Evolutionary conservation across 768 basidiomycete genomes (phyloP).

Genomic region (Lactarius hengduanensis): DNA sequence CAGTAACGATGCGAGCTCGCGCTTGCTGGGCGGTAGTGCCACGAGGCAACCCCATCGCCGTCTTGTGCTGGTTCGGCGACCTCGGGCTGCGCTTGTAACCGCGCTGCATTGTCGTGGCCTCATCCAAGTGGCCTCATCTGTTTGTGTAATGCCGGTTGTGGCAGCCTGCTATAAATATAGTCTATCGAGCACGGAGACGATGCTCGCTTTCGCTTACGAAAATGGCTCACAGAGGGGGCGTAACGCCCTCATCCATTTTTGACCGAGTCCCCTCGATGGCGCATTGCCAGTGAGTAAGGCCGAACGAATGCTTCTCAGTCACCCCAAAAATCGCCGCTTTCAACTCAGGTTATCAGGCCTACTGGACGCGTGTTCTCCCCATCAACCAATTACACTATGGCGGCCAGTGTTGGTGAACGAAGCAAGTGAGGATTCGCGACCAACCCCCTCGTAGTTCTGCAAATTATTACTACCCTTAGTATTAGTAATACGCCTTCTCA

Average conservation of each 20-base stretch:
- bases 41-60: background rate
- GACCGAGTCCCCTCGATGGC: background rate
- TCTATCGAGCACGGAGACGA: background rate
- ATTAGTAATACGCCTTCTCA: too few species aligned
- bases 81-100: background rate
- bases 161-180: background rate
- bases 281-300: background rate
- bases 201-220: background rate
- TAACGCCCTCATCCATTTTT: background rate
- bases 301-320: background rate
- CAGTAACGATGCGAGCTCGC: background rate
- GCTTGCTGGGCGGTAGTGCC: background rate
- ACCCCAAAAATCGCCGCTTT: background rate
- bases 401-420: slow-evolving; percentile 42
- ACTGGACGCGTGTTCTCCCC: too few species aligned
- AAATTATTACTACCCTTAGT: too few species aligned
- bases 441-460: too few species aligned
- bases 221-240: background rate
- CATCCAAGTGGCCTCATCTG: background rate
- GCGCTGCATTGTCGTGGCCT: background rate
- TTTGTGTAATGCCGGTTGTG: too few species aligned
- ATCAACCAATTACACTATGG: background rate
- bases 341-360: background rate
- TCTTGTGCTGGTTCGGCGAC: background rate
- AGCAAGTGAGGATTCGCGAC: background rate